Base-by-base conservation (phyloP, 352 stramenopile species). In the Pythium coloratum region DNA sequence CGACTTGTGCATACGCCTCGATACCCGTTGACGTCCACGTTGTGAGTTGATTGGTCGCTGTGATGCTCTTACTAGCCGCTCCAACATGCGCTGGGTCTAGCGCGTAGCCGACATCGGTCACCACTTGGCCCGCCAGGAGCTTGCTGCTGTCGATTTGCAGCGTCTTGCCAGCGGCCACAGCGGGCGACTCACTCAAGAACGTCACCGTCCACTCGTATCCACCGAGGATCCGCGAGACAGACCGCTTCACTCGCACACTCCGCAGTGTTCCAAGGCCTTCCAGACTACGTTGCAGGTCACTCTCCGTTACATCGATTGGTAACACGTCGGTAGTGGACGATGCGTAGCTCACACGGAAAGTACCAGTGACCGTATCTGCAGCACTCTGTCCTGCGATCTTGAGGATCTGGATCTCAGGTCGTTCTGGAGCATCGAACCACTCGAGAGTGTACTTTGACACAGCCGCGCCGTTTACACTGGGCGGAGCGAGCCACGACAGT, bases 151-250 rank as follows among this genome's bases (percentile, higher is more conserved):
- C 55, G n/a, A 96, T 64, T 7, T 73, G 56, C 12, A 96, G 61
- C 8, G 62, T 72, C 32, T 82, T 89, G 4, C 72, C 60, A 16
- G 56, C 75, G 12, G 70, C 54, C 0, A 78, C 59, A 0, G 81
- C 69, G 8, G 83, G 84, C 2, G 73, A 59, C 62, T 94, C 84
- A 3, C 76, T 77, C 3, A 88, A 33, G 66, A 95, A 96, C 20
- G 86, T 93, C 26, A 96, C 75, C 0, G 76, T 90, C 87, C 87
- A 95, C 60, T 89, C 70, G 59, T 86, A 95, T 0, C 87, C 87
- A 14, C 77, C 81, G 2, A 24, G 62, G 30, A 78, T 73, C 0
- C 63, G 12, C 4, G 67, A 53, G 0, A 51, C 1, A 0, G 87
- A 94, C 2, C 88, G 81, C 56, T 94, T 71, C 1, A 98, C 90